Conservation (phyloP, 164 flowering plant genomes). For the Amborella trichopoda region DNA sequence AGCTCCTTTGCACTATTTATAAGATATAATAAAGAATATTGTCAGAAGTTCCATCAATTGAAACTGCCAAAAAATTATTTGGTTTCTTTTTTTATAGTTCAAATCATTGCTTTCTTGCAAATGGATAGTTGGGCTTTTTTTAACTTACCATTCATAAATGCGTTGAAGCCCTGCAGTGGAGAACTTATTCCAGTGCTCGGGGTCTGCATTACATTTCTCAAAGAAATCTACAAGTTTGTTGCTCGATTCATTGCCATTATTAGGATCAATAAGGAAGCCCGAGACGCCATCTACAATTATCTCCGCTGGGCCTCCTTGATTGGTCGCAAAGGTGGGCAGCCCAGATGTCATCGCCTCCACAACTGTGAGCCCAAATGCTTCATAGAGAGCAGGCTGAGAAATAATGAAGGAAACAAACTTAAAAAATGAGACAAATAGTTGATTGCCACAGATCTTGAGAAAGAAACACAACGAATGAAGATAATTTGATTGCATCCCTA, state of each 20-base stretch:
- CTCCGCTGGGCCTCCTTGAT: slow-evolving; percentile 96
- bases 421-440: no score
- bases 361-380: slow-evolving; percentile 91
- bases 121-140: no score
- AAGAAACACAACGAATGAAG: neutral
- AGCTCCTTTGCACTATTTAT: neutral
- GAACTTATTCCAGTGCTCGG: slow-evolving; percentile 48
- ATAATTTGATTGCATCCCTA: neutral
- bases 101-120: no score
- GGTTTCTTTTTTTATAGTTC: no score
- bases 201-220: slow-evolving; percentile 61
- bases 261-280: slow-evolving; percentile 81
- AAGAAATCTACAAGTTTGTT: slow-evolving; percentile 82
- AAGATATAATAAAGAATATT: neutral
- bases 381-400: slow-evolving; percentile 71
- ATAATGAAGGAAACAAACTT: neutral
- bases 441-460: neutral
- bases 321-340: slow-evolving; percentile 83
- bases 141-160: slow-evolving; percentile 82
- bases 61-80: no score
- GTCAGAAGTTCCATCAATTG: no score
- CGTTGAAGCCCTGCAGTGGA: slow-evolving; percentile 58
- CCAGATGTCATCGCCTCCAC: slow-evolving; percentile 97
- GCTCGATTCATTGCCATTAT: slow-evolving; percentile 69
- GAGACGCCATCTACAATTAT: slow-evolving; percentile 83